Evolutionary conservation across 2,329 filamentous ascomycete genomes (phyloP).

Genomic region (Botryotinia narcissicola): DNA sequence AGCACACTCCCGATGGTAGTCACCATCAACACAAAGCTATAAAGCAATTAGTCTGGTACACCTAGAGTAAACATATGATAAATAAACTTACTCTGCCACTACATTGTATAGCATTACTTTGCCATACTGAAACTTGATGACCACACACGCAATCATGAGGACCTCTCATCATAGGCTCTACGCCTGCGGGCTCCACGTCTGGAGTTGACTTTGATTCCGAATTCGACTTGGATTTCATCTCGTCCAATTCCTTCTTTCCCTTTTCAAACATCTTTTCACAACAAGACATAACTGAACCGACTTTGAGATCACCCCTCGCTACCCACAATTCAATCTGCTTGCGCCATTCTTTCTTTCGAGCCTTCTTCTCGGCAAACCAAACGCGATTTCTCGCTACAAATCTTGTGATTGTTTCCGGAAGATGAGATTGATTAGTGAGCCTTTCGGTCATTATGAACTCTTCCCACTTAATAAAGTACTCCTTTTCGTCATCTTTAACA

Average conservation of each 20-base stretch:
- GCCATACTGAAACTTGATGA: constrained; percentile 16
- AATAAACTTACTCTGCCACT: not conserved
- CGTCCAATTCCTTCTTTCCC: constrained; percentile 8
- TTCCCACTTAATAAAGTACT: constrained; percentile 37
- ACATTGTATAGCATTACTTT: constrained; percentile 21
- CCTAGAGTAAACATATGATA: not conserved
- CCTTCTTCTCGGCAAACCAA: constrained; percentile 31
- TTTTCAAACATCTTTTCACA: constrained; percentile 23
- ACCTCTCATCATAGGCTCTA: constrained; percentile 7
- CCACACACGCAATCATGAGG: constrained; percentile 29
- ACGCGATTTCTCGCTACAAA: constrained; percentile 31
- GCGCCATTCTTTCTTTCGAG: constrained; percentile 28
- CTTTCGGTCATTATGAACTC: constrained; percentile 31
- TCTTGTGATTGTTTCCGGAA: constrained; percentile 26
- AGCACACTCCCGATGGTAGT: constrained; percentile 9
- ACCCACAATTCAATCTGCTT: constrained; percentile 29
- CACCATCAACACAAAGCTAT: not conserved
- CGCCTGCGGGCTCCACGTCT: constrained; percentile 3
- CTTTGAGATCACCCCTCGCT: constrained; percentile 21
- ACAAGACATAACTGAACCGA: not conserved
- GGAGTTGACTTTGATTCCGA: constrained; percentile 1
- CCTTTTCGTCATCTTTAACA: constrained; percentile 35
- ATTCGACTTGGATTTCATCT: not conserved
- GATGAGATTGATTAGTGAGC: constrained; percentile 27
- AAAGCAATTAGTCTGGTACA: not conserved